These are phyloP conservation scores for Ailanthus altissimus DNA, from an alignment of 345 rosid genomes.

Conservation along the genomic window DNA sequence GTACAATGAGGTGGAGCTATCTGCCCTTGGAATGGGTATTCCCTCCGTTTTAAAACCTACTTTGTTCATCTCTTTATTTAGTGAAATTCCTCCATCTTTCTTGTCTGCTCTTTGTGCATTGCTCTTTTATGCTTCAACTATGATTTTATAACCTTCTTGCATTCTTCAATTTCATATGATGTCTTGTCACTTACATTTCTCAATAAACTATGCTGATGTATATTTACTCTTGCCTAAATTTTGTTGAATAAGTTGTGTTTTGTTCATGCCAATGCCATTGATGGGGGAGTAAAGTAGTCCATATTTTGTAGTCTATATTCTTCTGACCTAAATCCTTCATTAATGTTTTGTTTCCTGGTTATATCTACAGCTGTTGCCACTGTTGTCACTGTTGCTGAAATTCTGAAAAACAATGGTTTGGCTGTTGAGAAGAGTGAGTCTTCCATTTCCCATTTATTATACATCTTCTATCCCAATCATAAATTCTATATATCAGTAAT, in stretches of 20 bases:
- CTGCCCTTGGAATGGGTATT: slow-evolving; percentile 98
- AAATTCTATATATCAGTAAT: neutral
- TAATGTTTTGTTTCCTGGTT: neutral
- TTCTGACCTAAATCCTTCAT: neutral
- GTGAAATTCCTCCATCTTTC: neutral
- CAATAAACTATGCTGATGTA: too few species aligned
- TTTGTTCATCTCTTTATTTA: neutral
- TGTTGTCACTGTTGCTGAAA: slow-evolving; percentile 79
- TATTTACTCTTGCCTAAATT: neutral
- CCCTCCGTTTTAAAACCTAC: neutral
- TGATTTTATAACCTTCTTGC: neutral
- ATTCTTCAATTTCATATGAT: neutral
- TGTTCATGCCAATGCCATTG: neutral
- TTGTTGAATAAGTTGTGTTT: neutral
- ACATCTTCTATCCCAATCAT: neutral
- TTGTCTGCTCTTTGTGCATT: neutral
- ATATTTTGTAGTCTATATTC: neutral
- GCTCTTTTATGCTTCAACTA: neutral
- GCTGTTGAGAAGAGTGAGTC: slow-evolving; percentile 84
- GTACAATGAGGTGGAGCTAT: slow-evolving; percentile 78
- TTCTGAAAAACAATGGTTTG: slow-evolving; percentile 83
- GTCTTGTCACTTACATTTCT: neutral
- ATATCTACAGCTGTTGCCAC: slow-evolving; percentile 75
- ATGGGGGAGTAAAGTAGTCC: neutral
- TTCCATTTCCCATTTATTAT: neutral